Percentiles rank a stretch among this genome's conserved stretches.
phyloP scores from a whole-genome alignment of 768 basidiomycete species.

The Piloderma croceum region DNA sequence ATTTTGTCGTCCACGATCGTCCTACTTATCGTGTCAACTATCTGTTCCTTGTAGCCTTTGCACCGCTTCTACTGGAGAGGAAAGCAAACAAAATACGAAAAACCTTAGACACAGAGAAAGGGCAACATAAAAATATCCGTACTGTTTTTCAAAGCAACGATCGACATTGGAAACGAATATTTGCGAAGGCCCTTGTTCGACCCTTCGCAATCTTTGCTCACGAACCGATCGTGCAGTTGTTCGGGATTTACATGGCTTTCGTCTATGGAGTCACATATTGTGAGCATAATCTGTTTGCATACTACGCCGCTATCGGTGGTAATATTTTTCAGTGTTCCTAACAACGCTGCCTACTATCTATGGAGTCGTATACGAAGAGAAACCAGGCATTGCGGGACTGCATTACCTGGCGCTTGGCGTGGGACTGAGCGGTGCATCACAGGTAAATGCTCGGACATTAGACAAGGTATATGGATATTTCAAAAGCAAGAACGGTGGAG shows the following conservation, averaged over 20 bases:
- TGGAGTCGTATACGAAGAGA: constrained; percentile 45
- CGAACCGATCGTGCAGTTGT: constrained; percentile 64
- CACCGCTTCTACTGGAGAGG: constrained; percentile 30
- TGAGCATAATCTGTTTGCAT: constrained; percentile 23
- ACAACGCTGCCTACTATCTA: constrained; percentile 62
- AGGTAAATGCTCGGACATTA: constrained; percentile 47
- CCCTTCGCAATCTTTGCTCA: constrained; percentile 57
- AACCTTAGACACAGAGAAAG: constrained; percentile 45
- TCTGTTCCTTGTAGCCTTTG: constrained; percentile 22
- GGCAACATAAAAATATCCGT: constrained; percentile 28
- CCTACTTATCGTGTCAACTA: constrained; percentile 1
- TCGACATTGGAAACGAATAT: constrained; percentile 44
- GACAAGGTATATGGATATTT: constrained; percentile 50
- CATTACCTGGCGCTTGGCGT: constrained; percentile 70
- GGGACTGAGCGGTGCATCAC: constrained; percentile 48
- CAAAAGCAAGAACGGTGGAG: constrained; percentile 42
- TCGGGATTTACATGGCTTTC: constrained; percentile 66
- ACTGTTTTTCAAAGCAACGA: constrained; percentile 42
- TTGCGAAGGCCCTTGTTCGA: constrained; percentile 51
- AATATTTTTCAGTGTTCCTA: constrained; percentile 48
- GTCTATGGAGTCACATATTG: constrained; percentile 59
- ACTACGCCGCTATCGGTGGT: not conserved
- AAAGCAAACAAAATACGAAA: constrained; percentile 41
- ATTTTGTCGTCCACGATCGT: not conserved
- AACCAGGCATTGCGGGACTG: constrained; percentile 54